Percentiles rank a stretch among this genome's conserved stretches.
Conservation (phyloP, 2,329 filamentous ascomycete species). For the Diaporthe humulicola region DNA sequence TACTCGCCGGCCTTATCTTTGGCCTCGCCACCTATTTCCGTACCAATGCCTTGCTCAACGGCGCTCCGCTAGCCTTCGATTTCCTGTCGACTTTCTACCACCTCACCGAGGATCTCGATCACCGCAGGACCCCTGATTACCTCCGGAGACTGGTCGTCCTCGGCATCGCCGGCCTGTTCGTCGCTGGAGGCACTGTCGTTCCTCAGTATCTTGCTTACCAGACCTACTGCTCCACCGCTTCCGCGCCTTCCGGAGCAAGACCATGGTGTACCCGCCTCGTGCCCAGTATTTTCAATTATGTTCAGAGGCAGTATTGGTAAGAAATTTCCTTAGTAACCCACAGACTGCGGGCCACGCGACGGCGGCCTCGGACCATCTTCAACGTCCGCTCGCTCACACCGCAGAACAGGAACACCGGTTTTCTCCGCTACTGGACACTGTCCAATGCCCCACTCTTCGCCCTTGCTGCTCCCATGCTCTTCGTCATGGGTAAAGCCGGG, state of each 20-base stretch:
- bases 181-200: conserved; percentile 75
- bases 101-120: conserved; percentile 55
- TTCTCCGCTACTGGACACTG: conserved; percentile 90
- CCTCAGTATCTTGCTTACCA: conserved; percentile 84
- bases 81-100: conserved; percentile 52
- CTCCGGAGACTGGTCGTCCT: conserved; percentile 69
- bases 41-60: conserved; percentile 89
- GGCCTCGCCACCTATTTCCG: conserved; percentile 80
- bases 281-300: conserved; percentile 92
- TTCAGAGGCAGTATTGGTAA: conserved; percentile 92
- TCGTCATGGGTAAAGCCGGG: conserved; percentile 75
- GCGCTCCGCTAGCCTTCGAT: conserved; percentile 79
- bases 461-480: conserved; percentile 83
- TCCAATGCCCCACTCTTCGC: conserved; percentile 90
- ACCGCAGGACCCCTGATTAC: conserved; percentile 51
- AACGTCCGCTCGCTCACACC: conserved; percentile 24
- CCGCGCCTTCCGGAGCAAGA: conserved; percentile 54
- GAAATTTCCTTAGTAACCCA: conserved; percentile 44
- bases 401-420: conserved; percentile 81
- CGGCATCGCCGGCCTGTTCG: conserved; percentile 74
- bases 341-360: not conserved
- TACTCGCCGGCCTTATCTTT: conserved; percentile 77
- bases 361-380: not conserved
- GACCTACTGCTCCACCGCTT: conserved; percentile 71
- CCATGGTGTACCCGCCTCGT: conserved; percentile 82